These are phyloP conservation scores for Fraxinus pennsylvanica DNA, from an alignment of 257 asterid species.

Conservation along the genomic window DNA sequence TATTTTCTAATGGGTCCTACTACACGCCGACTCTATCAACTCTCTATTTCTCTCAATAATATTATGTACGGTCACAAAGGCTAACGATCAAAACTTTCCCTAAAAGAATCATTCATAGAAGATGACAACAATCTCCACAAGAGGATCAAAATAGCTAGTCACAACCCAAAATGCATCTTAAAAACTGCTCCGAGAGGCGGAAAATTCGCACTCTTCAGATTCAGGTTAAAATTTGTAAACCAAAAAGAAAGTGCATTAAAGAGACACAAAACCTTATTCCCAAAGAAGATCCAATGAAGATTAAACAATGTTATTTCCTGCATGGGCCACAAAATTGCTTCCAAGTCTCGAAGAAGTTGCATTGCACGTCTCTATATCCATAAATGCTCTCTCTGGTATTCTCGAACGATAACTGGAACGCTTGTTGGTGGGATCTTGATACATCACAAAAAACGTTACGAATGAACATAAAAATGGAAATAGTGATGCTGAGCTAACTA, in stretches of 20 bases:
- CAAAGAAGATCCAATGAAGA: slow-evolving; percentile 21
- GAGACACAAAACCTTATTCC: slow-evolving; percentile 27
- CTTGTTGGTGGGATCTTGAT: slow-evolving; percentile 84
- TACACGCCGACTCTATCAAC: no score
- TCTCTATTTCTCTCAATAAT: no score
- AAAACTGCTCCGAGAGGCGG: slow-evolving; percentile 77
- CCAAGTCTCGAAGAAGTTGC: slow-evolving; percentile 12
- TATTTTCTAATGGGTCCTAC: background rate
- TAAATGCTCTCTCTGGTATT: slow-evolving; percentile 65
- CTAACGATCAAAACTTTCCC: background rate
- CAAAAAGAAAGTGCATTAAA: slow-evolving; percentile 14
- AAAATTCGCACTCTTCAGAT: slow-evolving; percentile 68
- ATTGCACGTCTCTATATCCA: slow-evolving; percentile 47
- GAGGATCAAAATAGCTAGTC: slow-evolving; percentile 11
- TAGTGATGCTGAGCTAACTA: background rate
- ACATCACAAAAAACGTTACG: slow-evolving; percentile 15
- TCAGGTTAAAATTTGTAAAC: slow-evolving; percentile 35
- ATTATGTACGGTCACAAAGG: background rate
- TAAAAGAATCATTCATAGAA: background rate
- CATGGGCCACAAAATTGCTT: slow-evolving; percentile 16
- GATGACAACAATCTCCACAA: background rate
- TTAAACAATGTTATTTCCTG: slow-evolving; percentile 8
- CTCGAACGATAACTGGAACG: slow-evolving; percentile 83
- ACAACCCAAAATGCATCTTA: slow-evolving; percentile 26
- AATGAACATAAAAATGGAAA: background rate